Base-by-base conservation (phyloP, 176 grass and related monocot genomes). In the Hsuehochloa calcarea region DNA sequence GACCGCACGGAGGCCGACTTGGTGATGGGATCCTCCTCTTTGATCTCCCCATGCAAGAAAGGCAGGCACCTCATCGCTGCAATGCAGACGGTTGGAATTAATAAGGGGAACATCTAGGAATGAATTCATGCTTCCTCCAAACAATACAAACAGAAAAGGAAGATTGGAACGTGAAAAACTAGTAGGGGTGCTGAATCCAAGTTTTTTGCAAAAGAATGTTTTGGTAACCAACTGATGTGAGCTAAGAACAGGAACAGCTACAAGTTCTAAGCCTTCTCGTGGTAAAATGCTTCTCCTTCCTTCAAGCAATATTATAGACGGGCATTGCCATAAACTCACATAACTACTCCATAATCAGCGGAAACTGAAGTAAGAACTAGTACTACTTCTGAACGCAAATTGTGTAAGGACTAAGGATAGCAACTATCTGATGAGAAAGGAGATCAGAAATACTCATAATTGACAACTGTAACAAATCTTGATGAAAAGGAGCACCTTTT, bases 51-150 rank as follows among this genome's bases (percentile, higher is more conserved):
- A 68, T 92, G 82, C 1, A 92, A 62, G 79, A 97, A 94, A 75
- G 75, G 92, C 78, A 97, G 84, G 67, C 94, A 97, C 89, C 70
- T 85, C 93, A 95, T 94, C 59, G 64, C 79, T 88, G 76, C 51
- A 92, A 50, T 74, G 72, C 75, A 87, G 34, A 29, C 10, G 29
- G 60, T 65, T 27, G 47, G 38, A 67, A 38, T 10, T 20, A 37
- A 29, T 87, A 17, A 67, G 72, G 72, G 73, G 46, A 41, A 10
- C 15, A 43, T 54, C 34, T 13, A 17, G 19, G 15, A 68, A 66
- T 13, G 37, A 17, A 11, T 26, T 38, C 3, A 65, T 13, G 35
- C 7, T 19, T 44, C 8, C 45, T 20, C 47, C 34, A 58, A 7
- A 56, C 25, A 55, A 67, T 52, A 60, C 8, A 17, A 71, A 55